Percentiles rank a stretch among this genome's conserved stretches.
These are phyloP conservation scores for Eutypella sp. DNA, from an alignment of 2,329 filamentous ascomycete genomes.

Conservation along the genomic window DNA sequence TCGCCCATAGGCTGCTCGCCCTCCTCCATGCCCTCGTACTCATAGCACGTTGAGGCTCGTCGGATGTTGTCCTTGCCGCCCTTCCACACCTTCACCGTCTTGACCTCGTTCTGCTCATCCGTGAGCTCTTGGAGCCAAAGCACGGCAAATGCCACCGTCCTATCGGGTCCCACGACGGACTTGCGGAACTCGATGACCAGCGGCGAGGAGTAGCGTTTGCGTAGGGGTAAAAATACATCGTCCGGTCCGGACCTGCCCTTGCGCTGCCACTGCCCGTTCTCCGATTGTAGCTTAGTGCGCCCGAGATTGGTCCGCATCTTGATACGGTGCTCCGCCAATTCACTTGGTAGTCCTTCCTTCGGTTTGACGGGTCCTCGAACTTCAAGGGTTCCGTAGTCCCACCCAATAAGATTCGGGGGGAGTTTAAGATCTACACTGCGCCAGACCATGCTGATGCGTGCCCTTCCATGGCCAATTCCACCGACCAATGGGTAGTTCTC, in stretches of 20 bases:
- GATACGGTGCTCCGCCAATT: constrained; percentile 46
- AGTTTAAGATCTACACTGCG: constrained; percentile 61
- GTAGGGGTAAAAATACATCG: constrained; percentile 49
- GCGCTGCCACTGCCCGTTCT: constrained; percentile 47
- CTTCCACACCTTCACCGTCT: constrained; percentile 61
- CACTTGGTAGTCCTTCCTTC: constrained; percentile 40
- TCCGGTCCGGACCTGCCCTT: constrained; percentile 36
- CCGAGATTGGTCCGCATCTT: constrained; percentile 57
- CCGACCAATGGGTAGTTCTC: constrained; percentile 63
- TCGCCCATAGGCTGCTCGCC: constrained; percentile 52
- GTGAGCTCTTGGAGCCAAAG: constrained; percentile 66
- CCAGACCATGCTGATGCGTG: constrained; percentile 68
- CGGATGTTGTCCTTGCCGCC: constrained; percentile 49
- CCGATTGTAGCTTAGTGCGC: constrained; percentile 52
- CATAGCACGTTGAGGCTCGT: constrained; percentile 29
- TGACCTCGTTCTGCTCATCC: constrained; percentile 59
- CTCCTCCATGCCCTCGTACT: constrained; percentile 39
- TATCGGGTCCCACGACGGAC: constrained; percentile 46
- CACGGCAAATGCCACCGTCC: constrained; percentile 56
- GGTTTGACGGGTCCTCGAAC: constrained; percentile 48
- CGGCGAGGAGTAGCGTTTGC: constrained; percentile 55
- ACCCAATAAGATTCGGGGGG: constrained; percentile 56
- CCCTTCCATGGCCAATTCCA: constrained; percentile 66
- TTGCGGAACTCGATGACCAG: constrained; percentile 56
- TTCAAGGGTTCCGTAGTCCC: constrained; percentile 68